phyloP scores from a whole-genome alignment of 345 rosid species.

The Litchi chinensis region DNA sequence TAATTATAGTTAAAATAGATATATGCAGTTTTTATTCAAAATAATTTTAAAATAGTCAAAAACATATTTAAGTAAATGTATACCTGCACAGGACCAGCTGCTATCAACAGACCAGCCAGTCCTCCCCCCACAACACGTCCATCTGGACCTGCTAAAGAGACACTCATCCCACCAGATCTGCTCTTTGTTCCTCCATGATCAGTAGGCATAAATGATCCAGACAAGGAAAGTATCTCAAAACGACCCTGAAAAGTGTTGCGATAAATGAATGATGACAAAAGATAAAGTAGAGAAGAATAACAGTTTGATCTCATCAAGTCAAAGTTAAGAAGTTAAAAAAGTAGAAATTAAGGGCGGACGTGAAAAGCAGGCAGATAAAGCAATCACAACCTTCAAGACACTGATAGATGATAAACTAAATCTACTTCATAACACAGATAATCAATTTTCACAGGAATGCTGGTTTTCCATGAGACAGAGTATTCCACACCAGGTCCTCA shows the following conservation, averaged over 20 bases:
- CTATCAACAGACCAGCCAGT: slow-evolving; percentile 83
- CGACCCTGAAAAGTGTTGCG: slow-evolving; percentile 60
- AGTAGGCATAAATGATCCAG: slow-evolving; percentile 77
- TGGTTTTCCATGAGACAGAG: background rate
- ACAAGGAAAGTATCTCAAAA: slow-evolving; percentile 94
- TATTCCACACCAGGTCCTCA: too few species aligned
- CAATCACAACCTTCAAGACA: background rate
- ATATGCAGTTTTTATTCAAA: background rate
- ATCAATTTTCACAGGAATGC: background rate
- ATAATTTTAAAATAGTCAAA: background rate
- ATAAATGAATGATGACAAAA: background rate
- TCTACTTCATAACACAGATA: too few species aligned
- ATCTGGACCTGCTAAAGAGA: slow-evolving; percentile 89
- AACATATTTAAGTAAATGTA: background rate
- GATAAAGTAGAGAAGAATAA: background rate
- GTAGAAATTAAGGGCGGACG: background rate
- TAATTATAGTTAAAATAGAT: background rate
- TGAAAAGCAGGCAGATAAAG: background rate
- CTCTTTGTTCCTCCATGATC: slow-evolving; percentile 75
- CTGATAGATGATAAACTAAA: background rate
- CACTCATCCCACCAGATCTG: slow-evolving; percentile 97
- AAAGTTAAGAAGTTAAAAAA: background rate
- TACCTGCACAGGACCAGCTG: slow-evolving; percentile 98
- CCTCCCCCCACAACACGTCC: slow-evolving; percentile 95
- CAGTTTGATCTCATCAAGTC: background rate